Conservation (phyloP, 331 rosid species). For the Quercus phellos region DNA sequence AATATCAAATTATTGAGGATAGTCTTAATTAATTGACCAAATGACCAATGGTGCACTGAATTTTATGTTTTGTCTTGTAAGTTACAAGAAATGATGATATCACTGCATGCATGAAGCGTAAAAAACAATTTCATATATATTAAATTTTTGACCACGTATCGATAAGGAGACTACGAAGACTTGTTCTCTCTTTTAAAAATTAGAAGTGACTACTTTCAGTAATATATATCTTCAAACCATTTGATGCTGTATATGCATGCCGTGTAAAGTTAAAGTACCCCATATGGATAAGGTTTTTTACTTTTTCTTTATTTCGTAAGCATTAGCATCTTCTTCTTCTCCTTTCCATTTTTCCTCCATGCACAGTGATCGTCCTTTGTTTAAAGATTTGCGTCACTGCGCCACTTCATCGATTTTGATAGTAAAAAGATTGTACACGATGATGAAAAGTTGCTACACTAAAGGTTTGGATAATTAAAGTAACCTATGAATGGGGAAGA, state of each 20-base stretch:
- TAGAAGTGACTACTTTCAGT: neutral
- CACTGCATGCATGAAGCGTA: conserved; percentile 21
- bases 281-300: conserved; percentile 41
- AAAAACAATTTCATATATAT: conserved; percentile 8
- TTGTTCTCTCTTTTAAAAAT: conserved; percentile 5
- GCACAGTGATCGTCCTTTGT: conserved; percentile 1
- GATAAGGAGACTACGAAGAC: conserved; percentile 19
- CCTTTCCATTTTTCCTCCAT: neutral
- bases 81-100: conserved; percentile 14
- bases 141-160: conserved; percentile 8
- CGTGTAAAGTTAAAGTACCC: conserved; percentile 68
- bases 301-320: conserved; percentile 20
- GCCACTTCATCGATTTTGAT: conserved; percentile 17
- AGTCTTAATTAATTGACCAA: too few relatives aligned
- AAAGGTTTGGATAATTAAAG: neutral
- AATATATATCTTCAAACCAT: conserved; percentile 4
- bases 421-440: conserved; percentile 9
- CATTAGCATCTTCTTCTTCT: conserved; percentile 18
- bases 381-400: conserved; percentile 36
- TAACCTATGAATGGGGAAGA: conserved; percentile 15
- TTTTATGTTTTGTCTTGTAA: too few relatives aligned
- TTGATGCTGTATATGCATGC: conserved; percentile 27
- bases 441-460: conserved; percentile 7
- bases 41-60: too few relatives aligned
- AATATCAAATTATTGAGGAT: too few relatives aligned